Base-by-base conservation (phyloP, 2,329 filamentous ascomycete species). In the Paecilomyces fulvus region DNA sequence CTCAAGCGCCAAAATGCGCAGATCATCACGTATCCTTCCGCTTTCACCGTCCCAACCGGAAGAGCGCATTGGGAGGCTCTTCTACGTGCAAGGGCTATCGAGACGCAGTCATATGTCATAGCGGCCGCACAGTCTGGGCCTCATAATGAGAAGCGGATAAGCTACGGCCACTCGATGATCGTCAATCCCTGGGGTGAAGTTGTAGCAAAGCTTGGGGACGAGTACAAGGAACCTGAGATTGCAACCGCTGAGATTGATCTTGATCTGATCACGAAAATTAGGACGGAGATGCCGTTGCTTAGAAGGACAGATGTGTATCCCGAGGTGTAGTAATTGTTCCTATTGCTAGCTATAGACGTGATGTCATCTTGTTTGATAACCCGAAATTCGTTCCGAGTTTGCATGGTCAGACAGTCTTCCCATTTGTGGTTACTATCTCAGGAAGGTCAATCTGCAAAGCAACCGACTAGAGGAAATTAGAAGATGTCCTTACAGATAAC, bases 41-140 rank as follows among this genome's bases (percentile, higher is more conserved):
- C 92, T 3, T 97, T 96, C 68, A 96, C 92, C 0, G 81, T 95
- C 0, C 84, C 87, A 0, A 96, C 92, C 0, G 92, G 92, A 0
- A 80, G 79, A 56, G 89, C 89, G 1, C 92, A 96, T 73, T 97
- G 92, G 92, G 85, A 90, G 66, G 78, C 83, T 1, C 75, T 97
- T 5, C 77, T 96, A 12, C 79, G 89, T 28, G 85, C 90, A 3
- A 79, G 92, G 51, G 92, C 92, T 9, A 90, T 96, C 58, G 92
- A 96, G 77, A 90, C 87, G 17, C 89, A 96, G 74, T 84, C 85
- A 55, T 97, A 89, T 77, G 86, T 96, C 1, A 77, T 96, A 59
- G 92, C 92, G 9, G 86, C 92, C 0, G 92, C 91, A 43, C 92
- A 96, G 72, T 82, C 83, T 21, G 92, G 91, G 1, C 71, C 77